Evolutionary conservation across 2,329 filamentous ascomycete genomes (phyloP).

Genomic region (Colletotrichum costaricense): DNA sequence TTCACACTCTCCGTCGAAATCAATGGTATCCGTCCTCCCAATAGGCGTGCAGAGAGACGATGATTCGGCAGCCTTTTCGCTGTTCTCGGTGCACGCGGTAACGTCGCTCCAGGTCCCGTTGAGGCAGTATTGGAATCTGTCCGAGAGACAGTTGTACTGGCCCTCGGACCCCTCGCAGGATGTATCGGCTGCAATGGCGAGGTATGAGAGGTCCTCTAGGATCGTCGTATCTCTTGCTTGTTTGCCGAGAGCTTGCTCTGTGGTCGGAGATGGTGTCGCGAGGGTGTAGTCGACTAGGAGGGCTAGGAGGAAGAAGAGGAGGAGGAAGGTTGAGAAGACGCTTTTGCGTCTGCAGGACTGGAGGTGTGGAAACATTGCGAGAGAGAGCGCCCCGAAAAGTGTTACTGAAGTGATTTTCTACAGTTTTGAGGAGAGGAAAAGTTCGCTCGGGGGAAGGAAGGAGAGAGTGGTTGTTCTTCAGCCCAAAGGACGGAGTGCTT

Average conservation of each 20-base stretch:
- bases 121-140: conserved; percentile 62
- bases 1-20: conserved; percentile 25
- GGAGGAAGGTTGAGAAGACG: neutral
- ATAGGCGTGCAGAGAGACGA: conserved; percentile 10
- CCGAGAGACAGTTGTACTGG: conserved; percentile 66
- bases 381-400: neutral
- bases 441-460: neutral
- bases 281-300: conserved; percentile 28
- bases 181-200: conserved; percentile 48
- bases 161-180: conserved; percentile 57
- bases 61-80: neutral
- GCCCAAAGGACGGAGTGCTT: neutral
- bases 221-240: neutral
- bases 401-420: neutral
- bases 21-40: conserved; percentile 25
- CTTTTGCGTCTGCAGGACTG: conserved; percentile 2
- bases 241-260: neutral
- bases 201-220: conserved; percentile 23
- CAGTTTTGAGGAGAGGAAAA: no score
- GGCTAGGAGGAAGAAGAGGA: neutral
- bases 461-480: neutral
- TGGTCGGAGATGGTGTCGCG: neutral
- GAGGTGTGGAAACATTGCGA: conserved; percentile 1
- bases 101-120: conserved; percentile 57
- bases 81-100: neutral